A percentile compares a stretch with the other conserved stretches of the same genome.
These are phyloP conservation scores for Rhizophora apiculata DNA, from an alignment of 345 rosid genomes.

Conservation along the genomic window DNA sequence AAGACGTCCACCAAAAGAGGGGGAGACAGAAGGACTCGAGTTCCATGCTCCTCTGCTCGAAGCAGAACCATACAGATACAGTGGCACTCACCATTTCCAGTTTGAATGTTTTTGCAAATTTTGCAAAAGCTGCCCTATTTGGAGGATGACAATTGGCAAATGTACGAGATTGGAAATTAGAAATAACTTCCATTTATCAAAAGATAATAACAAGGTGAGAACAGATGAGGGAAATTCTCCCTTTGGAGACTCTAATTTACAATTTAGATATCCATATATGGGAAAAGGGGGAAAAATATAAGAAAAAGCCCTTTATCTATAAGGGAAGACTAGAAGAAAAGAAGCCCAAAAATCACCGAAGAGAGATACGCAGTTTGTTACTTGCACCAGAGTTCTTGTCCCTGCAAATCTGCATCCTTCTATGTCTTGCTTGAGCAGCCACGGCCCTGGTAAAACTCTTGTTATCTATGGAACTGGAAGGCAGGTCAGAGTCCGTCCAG, in stretches of 20 bases:
- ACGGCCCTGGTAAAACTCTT: conserved; percentile 10
- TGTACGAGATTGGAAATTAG: too few relatives aligned
- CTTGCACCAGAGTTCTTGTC: conserved; percentile 13
- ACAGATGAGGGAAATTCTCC: not conserved
- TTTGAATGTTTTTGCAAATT: too few relatives aligned
- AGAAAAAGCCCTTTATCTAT: too few relatives aligned
- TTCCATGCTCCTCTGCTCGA: too few relatives aligned
- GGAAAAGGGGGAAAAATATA: not conserved
- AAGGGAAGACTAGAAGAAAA: too few relatives aligned
- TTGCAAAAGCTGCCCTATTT: too few relatives aligned
- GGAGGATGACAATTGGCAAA: too few relatives aligned
- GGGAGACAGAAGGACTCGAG: too few relatives aligned
- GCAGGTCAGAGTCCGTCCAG: conserved; percentile 4
- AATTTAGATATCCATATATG: not conserved
- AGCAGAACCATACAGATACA: too few relatives aligned
- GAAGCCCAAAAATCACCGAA: conserved; percentile 8
- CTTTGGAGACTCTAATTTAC: conserved; percentile 11
- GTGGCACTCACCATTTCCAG: too few relatives aligned
- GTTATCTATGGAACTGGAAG: not conserved
- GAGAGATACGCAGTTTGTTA: conserved; percentile 10
- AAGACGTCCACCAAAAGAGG: too few relatives aligned
- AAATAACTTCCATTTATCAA: not conserved
- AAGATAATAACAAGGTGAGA: not conserved
- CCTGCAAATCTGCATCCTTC: conserved; percentile 32
- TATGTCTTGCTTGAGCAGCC: conserved; percentile 38